phyloP scores from a whole-genome alignment of 2,329 filamentous ascomycete species.

The Microascus cirrosus region DNA sequence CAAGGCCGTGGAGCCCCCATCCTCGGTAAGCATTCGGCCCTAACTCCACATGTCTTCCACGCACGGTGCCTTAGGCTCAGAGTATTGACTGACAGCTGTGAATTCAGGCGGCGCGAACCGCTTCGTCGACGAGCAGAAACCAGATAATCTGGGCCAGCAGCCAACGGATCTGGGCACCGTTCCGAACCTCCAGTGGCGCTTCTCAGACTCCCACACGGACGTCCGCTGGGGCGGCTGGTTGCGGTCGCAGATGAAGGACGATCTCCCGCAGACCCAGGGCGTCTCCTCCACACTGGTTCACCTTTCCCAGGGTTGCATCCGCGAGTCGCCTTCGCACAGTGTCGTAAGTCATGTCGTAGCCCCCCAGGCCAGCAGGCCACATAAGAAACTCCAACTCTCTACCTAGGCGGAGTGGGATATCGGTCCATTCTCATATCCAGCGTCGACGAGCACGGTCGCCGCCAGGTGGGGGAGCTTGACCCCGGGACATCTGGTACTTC shows the following conservation, averaged over 20 bases:
- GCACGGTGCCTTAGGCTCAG: neutral
- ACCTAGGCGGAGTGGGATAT: neutral
- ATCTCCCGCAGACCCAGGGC: conserved; percentile 53
- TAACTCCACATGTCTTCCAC: neutral
- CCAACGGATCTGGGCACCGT: no score
- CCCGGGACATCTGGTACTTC: conserved; percentile 61
- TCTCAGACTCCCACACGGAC: conserved; percentile 55
- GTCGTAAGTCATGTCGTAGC: conserved; percentile 36
- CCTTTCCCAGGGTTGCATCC: conserved; percentile 52
- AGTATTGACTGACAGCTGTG: neutral
- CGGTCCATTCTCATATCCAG: conserved; percentile 38
- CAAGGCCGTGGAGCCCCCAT: conserved; percentile 48
- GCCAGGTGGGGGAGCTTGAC: conserved; percentile 41
- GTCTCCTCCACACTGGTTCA: conserved; percentile 60
- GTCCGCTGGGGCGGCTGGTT: conserved; percentile 56
- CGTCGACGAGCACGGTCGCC: conserved; percentile 49
- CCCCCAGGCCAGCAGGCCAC: no score
- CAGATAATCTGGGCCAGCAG: conserved; percentile 51
- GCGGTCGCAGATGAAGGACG: conserved; percentile 53
- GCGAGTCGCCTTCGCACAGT: conserved; percentile 57
- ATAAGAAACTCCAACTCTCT: no score
- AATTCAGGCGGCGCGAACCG: conserved; percentile 52
- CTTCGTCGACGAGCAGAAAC: conserved; percentile 49
- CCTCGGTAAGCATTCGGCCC: conserved; percentile 30
- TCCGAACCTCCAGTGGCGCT: conserved; percentile 58